Evolutionary conservation across 2,329 filamentous ascomycete species (phyloP), one percentile per base, ranked within the genome.

Genomic region (Xylariomycetidae sp.): DNA sequence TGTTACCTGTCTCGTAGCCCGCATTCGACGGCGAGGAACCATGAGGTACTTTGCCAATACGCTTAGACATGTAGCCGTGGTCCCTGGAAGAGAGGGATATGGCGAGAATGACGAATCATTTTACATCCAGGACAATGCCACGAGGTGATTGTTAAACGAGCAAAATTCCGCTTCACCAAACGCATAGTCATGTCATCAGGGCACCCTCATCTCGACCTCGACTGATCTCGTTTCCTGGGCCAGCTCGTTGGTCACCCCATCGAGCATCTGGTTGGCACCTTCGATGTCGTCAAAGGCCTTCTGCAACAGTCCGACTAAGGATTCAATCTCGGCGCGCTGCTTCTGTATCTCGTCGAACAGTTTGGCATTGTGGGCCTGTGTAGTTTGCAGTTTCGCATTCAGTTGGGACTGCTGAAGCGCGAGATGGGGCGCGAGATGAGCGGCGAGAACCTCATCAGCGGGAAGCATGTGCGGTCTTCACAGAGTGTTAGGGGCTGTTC

Each of bases 261-360:
- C 63, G 34, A 78, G 58, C 37, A 70, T 62, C 27, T 46, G 62
- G 40, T 69, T 73, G 2, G 76, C 76, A 4, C 62, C 64, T 34
- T 68, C 66, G 23, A 80, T 62, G 50, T 82, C 78, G 26, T 61
- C 64, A 18, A 77, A 63, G 6, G 68, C 63, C 17, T 57, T 60
- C 48, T 79, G 75, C 10, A 80, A 62, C 10, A 59, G 54, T 3
- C 46, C 57, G 15, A 79, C 56, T 25, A 82, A 58, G 14, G 53
- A 56, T 34, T 68, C 69, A 22, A 78, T 70, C 57, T 80, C 76
- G 2, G 57, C 58, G 40, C 74, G 66, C 62, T 82, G 78, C 25
- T 52, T 57, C 31, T 59, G 56, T 10, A 82, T 62, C 34, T 69
- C 66, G 27, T 66, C 65, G 37, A 67, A 71, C 13, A 80, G 58